These are phyloP conservation scores for Aspergillus flavus DNA, from an alignment of 2,329 filamentous ascomycete genomes.

Conservation along the genomic window DNA sequence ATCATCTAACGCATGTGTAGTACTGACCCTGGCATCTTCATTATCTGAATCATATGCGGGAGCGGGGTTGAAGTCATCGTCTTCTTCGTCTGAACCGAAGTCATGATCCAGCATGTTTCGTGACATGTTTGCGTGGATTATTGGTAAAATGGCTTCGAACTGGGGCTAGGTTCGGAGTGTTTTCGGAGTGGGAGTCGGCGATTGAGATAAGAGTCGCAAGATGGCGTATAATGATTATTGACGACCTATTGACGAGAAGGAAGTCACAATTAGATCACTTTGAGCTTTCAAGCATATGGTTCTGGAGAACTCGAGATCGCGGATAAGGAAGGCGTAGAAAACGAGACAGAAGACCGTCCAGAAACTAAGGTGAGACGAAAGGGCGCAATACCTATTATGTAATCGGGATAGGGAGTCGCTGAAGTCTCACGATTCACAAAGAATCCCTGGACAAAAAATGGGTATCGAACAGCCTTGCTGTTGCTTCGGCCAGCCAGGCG, in stretches of 20 bases:
- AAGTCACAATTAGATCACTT: neutral
- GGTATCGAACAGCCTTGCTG: conserved; percentile 4
- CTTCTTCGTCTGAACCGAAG: conserved; percentile 67
- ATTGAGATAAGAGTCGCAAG: neutral
- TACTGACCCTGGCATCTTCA: conserved; percentile 53
- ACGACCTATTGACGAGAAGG: neutral
- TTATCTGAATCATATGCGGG: conserved; percentile 74
- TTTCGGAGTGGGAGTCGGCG: neutral
- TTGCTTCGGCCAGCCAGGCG: conserved; percentile 10
- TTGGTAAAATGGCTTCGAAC: neutral
- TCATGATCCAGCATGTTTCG: conserved; percentile 53
- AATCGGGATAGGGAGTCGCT: neutral
- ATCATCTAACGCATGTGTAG: conserved; percentile 13
- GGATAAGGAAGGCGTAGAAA: neutral
- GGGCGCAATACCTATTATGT: conserved; percentile 1
- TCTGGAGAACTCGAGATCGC: neutral
- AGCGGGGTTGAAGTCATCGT: conserved; percentile 86
- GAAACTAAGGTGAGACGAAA: neutral
- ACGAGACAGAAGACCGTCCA: neutral
- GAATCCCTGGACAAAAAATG: neutral
- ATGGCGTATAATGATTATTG: neutral
- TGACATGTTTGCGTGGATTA: conserved; percentile 31
- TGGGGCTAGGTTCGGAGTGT: neutral
- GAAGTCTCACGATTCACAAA: neutral
- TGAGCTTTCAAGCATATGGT: neutral